phyloP scores from a whole-genome alignment of 2,329 filamentous ascomycete genomes.

The Scleromitrula shiraiana region DNA sequence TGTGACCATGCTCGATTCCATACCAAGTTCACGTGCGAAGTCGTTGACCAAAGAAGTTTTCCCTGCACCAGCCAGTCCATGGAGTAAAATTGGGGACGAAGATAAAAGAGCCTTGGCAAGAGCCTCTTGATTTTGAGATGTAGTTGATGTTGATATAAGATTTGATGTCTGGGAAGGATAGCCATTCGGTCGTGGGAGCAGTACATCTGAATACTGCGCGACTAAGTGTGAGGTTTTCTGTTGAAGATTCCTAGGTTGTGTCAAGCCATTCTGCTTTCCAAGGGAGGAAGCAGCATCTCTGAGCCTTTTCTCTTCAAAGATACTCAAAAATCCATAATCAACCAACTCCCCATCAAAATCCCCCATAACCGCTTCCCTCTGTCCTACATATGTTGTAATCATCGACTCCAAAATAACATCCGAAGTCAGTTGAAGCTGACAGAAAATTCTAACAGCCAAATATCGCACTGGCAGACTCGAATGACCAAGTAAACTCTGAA shows the following conservation, averaged over 20 bases:
- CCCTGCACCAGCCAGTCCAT: conserved; percentile 77
- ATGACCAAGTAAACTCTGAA: conserved; percentile 63
- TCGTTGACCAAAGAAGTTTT: conserved; percentile 85
- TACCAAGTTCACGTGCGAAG: conserved; percentile 70
- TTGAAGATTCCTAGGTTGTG: background rate
- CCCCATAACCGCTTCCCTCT: conserved; percentile 52
- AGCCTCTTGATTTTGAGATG: conserved; percentile 59
- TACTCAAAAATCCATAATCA: conserved; percentile 67
- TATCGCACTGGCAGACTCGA: conserved; percentile 58
- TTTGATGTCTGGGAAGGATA: conserved; percentile 38
- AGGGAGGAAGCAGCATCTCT: conserved; percentile 12
- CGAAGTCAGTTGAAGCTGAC: conserved; percentile 68
- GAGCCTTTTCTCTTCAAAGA: conserved; percentile 43
- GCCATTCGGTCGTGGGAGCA: conserved; percentile 57
- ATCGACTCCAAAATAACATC: conserved; percentile 71
- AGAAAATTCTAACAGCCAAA: conserved; percentile 74
- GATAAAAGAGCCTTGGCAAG: conserved; percentile 62
- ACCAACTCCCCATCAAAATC: conserved; percentile 67
- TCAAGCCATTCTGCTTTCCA: background rate
- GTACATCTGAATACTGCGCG: conserved; percentile 54
- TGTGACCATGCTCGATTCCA: conserved; percentile 77
- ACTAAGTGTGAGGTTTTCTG: conserved; percentile 50
- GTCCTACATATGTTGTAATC: conserved; percentile 56
- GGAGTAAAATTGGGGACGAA: conserved; percentile 66
- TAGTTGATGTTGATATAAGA: conserved; percentile 66